Conservation (phyloP, 106 monocot genomes). For the Platanthera guangdongensis region DNA sequence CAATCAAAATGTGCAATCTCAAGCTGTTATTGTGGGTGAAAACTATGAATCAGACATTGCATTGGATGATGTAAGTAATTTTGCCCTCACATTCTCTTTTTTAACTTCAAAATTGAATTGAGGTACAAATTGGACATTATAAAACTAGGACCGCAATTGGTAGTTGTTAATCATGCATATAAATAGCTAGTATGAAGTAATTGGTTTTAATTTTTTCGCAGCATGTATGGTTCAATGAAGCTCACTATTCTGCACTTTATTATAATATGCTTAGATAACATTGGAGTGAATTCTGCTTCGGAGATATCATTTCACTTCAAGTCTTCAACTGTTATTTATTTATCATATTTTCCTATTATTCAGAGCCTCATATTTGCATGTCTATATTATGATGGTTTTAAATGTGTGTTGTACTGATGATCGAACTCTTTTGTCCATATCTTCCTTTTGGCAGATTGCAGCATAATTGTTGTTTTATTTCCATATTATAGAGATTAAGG, state of each 20-base stretch:
- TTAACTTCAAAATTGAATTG: not conserved
- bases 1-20: not conserved
- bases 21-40: not conserved
- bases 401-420: not conserved
- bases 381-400: not conserved
- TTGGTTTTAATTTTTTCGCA: not conserved
- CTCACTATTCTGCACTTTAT: not conserved
- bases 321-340: not conserved
- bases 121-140: not conserved
- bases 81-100: not conserved
- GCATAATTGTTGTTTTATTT: not conserved
- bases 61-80: slow-evolving; percentile 8
- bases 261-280: not conserved
- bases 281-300: not conserved
- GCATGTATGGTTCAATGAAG: not conserved
- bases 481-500: not conserved
- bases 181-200: not conserved
- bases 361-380: not conserved
- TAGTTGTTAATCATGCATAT: not conserved
- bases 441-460: not conserved
- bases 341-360: not conserved
- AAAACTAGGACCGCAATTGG: not conserved
- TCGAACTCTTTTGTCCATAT: not conserved
- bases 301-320: not conserved
- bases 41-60: slow-evolving; percentile 3